Conservation (phyloP, 148 eudicot genomes). For the Nepenthes mirabilis region DNA sequence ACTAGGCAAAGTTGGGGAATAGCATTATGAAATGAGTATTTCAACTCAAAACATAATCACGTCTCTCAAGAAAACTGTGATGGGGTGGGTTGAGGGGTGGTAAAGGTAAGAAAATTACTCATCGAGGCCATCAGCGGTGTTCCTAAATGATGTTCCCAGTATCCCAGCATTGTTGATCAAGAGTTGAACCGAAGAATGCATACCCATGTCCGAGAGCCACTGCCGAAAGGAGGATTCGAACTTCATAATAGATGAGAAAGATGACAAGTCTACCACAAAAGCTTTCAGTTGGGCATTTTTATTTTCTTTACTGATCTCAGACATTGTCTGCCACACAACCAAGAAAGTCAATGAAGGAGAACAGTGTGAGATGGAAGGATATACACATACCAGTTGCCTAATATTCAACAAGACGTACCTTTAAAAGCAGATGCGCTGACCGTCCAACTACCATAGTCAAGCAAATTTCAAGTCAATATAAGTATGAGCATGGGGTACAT, state of each 20-base stretch:
- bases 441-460: constrained; percentile 62
- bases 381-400: constrained; percentile 1
- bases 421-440: constrained; percentile 36
- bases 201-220: constrained; percentile 57
- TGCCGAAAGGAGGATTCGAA: constrained; percentile 45
- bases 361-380: constrained; percentile 1
- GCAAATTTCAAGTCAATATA: neutral
- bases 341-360: neutral
- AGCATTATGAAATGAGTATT: no score
- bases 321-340: constrained; percentile 33
- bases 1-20: no score
- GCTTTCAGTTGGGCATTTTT: constrained; percentile 50
- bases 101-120: constrained; percentile 32
- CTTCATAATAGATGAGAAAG: constrained; percentile 60
- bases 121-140: constrained; percentile 61
- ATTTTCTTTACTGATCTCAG: constrained; percentile 37
- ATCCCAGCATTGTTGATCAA: constrained; percentile 93
- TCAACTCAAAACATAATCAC: no score
- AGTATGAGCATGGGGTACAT: neutral
- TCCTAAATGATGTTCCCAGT: constrained; percentile 57
- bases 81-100: neutral
- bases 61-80: no score
- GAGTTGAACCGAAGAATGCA: constrained; percentile 80
- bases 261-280: constrained; percentile 67
- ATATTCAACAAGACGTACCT: constrained; percentile 27